Base-by-base conservation (phyloP, 352 stramenopile species). In the Phytophthora uliginosa region DNA sequence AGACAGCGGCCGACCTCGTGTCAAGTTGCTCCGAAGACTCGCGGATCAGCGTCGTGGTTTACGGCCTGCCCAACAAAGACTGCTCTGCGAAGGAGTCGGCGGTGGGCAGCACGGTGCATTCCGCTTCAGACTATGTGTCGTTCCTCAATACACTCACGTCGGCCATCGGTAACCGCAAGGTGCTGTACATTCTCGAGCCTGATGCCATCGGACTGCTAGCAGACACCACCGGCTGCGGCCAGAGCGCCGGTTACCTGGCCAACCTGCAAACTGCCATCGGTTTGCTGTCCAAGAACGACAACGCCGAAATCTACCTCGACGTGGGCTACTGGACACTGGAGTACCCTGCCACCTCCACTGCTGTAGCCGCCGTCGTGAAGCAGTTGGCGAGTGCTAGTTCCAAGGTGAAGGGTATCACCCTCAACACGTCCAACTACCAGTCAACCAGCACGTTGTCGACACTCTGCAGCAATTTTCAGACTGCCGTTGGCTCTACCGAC, bases 381-480 rank as follows among this genome's bases (percentile, higher is more conserved):
- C 59, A 85, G 40, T 69, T 92, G 26, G 51, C 57, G 12, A 24
- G 60, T 15, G 67, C 71, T 7, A 76, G 73, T 0, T 62, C 60
- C 2, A 78, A 76, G 38, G 54, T 94, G 50, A 90, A 90, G 66
- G 87, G 85, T 15, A 92, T 94, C 61, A 77, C 79, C 40, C 79
- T 95, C 56, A 93, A 95, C 80, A 93, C 88, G 17, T 91, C 81
- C 66, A 95, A 95, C 77, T 95, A 93, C 58, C 85, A 86, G 61
- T 80, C 83, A 7, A 91, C 70, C 26, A 61, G 51, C 51, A 73
- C 83, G n/a, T 69, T 95, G 8, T 63, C 79, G 6, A 68, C 60
- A 17, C 65, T 91, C 5, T 95, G 85, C 68, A 69, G 51, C 38
- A 89, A 76, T 55, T 95, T 93, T 64, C 82, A 93, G 59, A 65